Evolutionary conservation across 805 yeast genomes (phyloP).

Genomic region (Hanseniaspora singularis): DNA sequence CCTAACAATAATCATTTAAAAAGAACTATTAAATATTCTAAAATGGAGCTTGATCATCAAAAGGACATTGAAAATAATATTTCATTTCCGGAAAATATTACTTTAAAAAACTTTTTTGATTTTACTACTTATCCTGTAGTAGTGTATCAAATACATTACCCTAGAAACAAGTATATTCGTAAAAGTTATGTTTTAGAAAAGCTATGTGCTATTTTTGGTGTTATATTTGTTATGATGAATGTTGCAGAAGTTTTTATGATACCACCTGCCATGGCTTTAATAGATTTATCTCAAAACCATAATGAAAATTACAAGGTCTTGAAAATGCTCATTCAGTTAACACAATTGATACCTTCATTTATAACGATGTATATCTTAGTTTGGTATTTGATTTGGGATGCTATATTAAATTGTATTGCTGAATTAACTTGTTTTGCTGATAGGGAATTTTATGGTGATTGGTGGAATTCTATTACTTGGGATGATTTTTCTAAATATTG

Average conservation of each 20-base stretch:
- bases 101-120: conserved; percentile 51
- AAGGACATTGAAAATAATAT: conserved; percentile 24
- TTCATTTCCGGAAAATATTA: conserved; percentile 66
- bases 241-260: conserved; percentile 65
- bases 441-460: conserved; percentile 83
- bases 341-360: conserved; percentile 73
- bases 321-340: conserved; percentile 36
- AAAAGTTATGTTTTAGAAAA: conserved; percentile 59
- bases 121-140: conserved; percentile 83
- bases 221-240: conserved; percentile 67
- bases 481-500: conserved; percentile 85
- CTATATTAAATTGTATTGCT: conserved; percentile 78
- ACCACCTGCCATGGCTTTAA: conserved; percentile 32
- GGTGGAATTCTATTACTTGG: conserved; percentile 98
- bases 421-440: conserved; percentile 81
- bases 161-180: conserved; percentile 59
- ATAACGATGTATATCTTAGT: conserved; percentile 60
- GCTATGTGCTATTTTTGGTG: conserved; percentile 72
- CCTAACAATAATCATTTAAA: conserved; percentile 28
- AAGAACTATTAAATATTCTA: conserved; percentile 54
- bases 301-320: conserved; percentile 25
- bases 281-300: conserved; percentile 45
- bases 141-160: conserved; percentile 72
- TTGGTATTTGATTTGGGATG: conserved; percentile 91
- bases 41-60: conserved; percentile 56